These are phyloP conservation scores for Saccharomycopsis hybrid DNA, from an alignment of 1,139 yeast species.

Conservation along the genomic window DNA sequence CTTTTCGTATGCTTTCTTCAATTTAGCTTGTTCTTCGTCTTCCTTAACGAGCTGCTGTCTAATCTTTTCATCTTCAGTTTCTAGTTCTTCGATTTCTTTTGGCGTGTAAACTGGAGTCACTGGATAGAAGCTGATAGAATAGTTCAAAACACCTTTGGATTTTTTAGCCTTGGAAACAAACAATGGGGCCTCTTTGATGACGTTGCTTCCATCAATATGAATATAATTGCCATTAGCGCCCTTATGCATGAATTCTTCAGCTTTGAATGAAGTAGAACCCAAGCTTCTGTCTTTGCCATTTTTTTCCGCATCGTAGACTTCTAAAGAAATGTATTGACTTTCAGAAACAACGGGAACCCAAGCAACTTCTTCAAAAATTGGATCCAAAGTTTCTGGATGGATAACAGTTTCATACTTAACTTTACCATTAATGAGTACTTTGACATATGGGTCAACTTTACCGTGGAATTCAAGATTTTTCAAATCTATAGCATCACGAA, in stretches of 20 bases:
- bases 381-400: constrained; percentile 49
- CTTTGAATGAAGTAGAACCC: constrained; percentile 50
- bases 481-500: constrained; percentile 48
- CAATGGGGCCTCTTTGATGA: constrained; percentile 38
- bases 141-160: constrained; percentile 44
- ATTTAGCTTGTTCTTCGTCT: constrained; percentile 35
- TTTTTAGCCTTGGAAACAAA: constrained; percentile 35
- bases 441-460: constrained; percentile 66
- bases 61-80: constrained; percentile 34
- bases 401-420: constrained; percentile 49
- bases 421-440: constrained; percentile 51
- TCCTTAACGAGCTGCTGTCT: constrained; percentile 35
- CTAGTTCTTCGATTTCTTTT: constrained; percentile 44
- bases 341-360: constrained; percentile 59
- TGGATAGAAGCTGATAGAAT: constrained; percentile 59
- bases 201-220: constrained; percentile 46
- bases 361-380: constrained; percentile 49
- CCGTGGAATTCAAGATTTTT: constrained; percentile 43
- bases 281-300: constrained; percentile 56
- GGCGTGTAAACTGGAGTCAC: constrained; percentile 55
- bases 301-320: constrained; percentile 60
- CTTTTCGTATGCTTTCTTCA: constrained; percentile 45
- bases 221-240: constrained; percentile 39
- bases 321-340: constrained; percentile 51
- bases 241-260: constrained; percentile 44